A percentile compares a stretch with the other conserved stretches of the same genome.
Evolutionary conservation across 176 grass and related monocot species (phyloP).

Genomic region (Aegilops umbellulata): DNA sequence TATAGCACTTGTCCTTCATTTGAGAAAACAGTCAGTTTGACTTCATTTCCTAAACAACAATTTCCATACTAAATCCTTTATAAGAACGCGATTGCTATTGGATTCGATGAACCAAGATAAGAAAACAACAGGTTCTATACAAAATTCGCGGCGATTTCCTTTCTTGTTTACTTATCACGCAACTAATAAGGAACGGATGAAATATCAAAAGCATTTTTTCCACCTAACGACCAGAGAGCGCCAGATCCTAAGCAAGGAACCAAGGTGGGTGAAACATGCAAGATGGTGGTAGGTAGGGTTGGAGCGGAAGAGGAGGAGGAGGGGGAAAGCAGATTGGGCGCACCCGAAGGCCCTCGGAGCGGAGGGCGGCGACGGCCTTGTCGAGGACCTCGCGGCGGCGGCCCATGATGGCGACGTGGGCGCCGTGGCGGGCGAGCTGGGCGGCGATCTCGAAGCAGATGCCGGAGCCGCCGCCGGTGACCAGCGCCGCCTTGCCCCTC

Average conservation of each 20-base stretch:
- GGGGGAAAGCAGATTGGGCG: background rate
- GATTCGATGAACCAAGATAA: background rate
- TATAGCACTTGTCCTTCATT: background rate
- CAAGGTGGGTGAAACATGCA: background rate
- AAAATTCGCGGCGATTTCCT: background rate
- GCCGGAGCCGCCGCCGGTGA: constrained; percentile 86
- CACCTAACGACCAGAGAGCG: background rate
- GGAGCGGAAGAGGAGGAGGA: background rate
- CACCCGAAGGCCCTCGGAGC: constrained; percentile 64
- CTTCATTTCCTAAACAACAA: background rate
- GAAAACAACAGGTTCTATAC: background rate
- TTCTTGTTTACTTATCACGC: background rate
- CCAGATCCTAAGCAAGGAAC: background rate
- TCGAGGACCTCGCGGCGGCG: constrained; percentile 83
- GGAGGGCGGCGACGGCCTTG: constrained; percentile 64
- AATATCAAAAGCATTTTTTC: background rate
- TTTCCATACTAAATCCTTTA: no score
- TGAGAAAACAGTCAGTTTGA: background rate
- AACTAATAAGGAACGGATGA: background rate
- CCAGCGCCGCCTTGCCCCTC: constrained; percentile 70
- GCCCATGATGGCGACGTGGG: constrained; percentile 79
- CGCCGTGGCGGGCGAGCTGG: constrained; percentile 82
- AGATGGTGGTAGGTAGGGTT: background rate
- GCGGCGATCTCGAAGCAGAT: constrained; percentile 79
- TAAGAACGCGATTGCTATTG: background rate